Conservation (phyloP, 768 basidiomycete species). For the Boletus barrowsii region DNA sequence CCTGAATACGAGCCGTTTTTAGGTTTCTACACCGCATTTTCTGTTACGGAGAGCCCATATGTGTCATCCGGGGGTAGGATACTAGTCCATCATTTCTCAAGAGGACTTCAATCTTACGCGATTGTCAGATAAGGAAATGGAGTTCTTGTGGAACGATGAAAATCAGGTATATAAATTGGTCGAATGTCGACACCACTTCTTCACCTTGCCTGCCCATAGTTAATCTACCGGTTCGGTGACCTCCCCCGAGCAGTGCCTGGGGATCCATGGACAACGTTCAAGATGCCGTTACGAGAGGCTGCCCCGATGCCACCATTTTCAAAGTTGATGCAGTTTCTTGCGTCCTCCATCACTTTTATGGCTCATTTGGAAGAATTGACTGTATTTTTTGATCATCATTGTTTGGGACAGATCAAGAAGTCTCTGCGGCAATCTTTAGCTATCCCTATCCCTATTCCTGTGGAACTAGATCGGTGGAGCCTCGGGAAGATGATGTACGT, state of each 20-base stretch:
- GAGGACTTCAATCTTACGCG: no score
- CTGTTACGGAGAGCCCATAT: conserved; percentile 45
- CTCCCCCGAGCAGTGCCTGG: neutral
- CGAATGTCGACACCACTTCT: neutral
- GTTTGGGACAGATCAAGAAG: conserved; percentile 64
- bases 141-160: neutral
- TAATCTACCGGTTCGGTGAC: neutral
- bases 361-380: conserved; percentile 64
- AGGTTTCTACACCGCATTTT: conserved; percentile 77
- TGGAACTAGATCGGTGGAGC: conserved; percentile 52
- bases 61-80: neutral
- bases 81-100: neutral
- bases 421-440: conserved; percentile 45
- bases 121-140: neutral
- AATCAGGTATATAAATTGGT: neutral
- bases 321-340: conserved; percentile 88
- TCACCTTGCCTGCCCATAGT: neutral
- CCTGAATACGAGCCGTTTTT: neutral
- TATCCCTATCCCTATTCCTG: conserved; percentile 49
- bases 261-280: conserved; percentile 76
- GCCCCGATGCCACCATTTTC: conserved; percentile 71
- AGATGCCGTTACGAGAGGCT: conserved; percentile 79
- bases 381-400: conserved; percentile 74
- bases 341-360: conserved; percentile 93
- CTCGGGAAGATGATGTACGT: conserved; percentile 66